Conservation (phyloP, 257 asterid species). For the Lycium barbarum region DNA sequence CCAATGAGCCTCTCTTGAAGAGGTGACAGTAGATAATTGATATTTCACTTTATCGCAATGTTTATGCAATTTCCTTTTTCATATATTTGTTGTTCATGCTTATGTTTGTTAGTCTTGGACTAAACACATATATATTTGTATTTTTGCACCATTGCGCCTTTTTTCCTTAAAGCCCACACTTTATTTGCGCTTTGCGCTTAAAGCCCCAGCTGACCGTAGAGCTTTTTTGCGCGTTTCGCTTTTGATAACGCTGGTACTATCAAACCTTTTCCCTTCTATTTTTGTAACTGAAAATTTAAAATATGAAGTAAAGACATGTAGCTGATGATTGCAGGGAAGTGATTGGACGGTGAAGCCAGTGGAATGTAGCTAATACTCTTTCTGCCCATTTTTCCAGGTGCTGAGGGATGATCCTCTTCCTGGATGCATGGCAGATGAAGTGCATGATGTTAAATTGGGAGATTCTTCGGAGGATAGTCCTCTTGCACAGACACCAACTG, state of each 20-base stretch:
- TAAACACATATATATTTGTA: too few species aligned
- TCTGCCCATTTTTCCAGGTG: constrained; percentile 51
- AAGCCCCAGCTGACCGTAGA: too few species aligned
- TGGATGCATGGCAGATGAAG: constrained; percentile 73
- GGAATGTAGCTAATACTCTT: neutral
- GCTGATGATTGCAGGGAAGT: neutral
- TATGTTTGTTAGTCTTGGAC: too few species aligned
- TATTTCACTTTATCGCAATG: too few species aligned
- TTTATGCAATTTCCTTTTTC: too few species aligned
- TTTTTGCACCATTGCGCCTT: too few species aligned
- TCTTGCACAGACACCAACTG: constrained; percentile 51
- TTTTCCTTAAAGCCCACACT: too few species aligned
- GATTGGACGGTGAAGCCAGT: neutral
- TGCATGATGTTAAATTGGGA: constrained; percentile 87
- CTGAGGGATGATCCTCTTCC: constrained; percentile 77
- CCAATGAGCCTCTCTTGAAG: too few species aligned
- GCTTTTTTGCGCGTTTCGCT: too few species aligned
- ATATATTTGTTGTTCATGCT: too few species aligned
- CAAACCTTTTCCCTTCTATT: neutral
- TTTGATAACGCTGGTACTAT: neutral
- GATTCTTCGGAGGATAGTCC: constrained; percentile 72
- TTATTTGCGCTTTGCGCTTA: too few species aligned
- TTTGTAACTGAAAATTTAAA: neutral
- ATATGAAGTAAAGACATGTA: neutral
- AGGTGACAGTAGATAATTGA: too few species aligned